Conservation (phyloP, 75 land plant genomes). For the Chamaecyparis obtusa region DNA sequence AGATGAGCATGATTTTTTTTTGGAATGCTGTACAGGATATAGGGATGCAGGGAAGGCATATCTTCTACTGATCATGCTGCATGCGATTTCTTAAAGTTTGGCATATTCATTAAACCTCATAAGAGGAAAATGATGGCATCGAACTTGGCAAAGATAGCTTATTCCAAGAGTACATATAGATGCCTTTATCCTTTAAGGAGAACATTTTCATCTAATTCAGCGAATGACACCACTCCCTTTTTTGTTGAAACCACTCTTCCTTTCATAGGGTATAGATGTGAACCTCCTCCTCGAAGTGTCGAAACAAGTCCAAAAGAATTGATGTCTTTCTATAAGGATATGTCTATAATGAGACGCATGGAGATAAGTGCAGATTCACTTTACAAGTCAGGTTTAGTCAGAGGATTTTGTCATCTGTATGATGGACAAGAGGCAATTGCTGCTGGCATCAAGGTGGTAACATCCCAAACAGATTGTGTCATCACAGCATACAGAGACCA, state of each 20-base stretch:
- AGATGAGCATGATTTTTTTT: background rate
- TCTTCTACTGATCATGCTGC: background rate
- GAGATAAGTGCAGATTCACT: constrained; percentile 48
- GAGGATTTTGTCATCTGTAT: constrained; percentile 51
- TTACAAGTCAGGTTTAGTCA: constrained; percentile 39
- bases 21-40: background rate
- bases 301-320: constrained; percentile 42
- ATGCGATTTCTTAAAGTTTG: background rate
- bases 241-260: constrained; percentile 36
- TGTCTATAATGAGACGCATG: constrained; percentile 42
- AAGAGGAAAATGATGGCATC: constrained; percentile 5
- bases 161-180: background rate
- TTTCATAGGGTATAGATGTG: constrained; percentile 24
- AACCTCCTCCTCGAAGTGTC: constrained; percentile 27
- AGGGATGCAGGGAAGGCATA: background rate
- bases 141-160: background rate
- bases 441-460: constrained; percentile 36
- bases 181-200: constrained; percentile 2
- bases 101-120: background rate
- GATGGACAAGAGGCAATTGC: constrained; percentile 51
- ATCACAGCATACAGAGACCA: constrained; percentile 48
- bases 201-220: constrained; percentile 9
- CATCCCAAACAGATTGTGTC: constrained; percentile 26
- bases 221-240: constrained; percentile 16
- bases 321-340: constrained; percentile 28